Evolutionary conservation across 1,139 yeast species (phyloP).

Genomic region (Yamadazyma trypodendri): DNA sequence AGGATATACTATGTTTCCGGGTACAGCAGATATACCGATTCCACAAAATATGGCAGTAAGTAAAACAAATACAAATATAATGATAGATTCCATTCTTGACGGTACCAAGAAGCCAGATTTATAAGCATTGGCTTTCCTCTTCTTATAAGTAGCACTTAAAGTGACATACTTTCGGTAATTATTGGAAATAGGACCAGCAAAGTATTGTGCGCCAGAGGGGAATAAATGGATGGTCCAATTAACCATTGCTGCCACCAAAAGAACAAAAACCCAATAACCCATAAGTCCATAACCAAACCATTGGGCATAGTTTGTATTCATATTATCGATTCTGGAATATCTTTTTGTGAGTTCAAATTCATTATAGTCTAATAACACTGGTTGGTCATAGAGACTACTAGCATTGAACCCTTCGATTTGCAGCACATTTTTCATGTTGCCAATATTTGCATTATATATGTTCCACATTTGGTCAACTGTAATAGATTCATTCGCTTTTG

Average conservation of each 20-base stretch:
- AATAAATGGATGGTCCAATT: constrained; percentile 42
- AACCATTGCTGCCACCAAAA: constrained; percentile 39
- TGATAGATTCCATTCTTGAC: constrained; percentile 28
- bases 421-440: constrained; percentile 9
- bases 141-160: constrained; percentile 30
- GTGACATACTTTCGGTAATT: constrained; percentile 30
- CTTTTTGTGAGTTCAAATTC: constrained; percentile 7
- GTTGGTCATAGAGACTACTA: constrained; percentile 12
- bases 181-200: constrained; percentile 27
- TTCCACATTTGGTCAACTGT: constrained; percentile 11
- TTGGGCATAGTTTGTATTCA: constrained; percentile 25
- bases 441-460: constrained; percentile 10
- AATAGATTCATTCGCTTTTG: constrained; percentile 6
- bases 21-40: constrained; percentile 18
- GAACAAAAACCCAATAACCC: constrained; percentile 49
- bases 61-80: constrained; percentile 40
- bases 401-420: constrained; percentile 10
- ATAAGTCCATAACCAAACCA: constrained; percentile 49
- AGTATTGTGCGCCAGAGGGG: constrained; percentile 24
- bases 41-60: constrained; percentile 42
- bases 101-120: constrained; percentile 24
- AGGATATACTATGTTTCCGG: constrained; percentile 23
- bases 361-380: constrained; percentile 12
- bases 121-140: constrained; percentile 24
- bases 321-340: constrained; percentile 4